A percentile compares a stretch with the other conserved stretches of the same genome.
phyloP scores from a whole-genome alignment of 2,329 filamentous ascomycete genomes.

The Boeremia exigua region DNA sequence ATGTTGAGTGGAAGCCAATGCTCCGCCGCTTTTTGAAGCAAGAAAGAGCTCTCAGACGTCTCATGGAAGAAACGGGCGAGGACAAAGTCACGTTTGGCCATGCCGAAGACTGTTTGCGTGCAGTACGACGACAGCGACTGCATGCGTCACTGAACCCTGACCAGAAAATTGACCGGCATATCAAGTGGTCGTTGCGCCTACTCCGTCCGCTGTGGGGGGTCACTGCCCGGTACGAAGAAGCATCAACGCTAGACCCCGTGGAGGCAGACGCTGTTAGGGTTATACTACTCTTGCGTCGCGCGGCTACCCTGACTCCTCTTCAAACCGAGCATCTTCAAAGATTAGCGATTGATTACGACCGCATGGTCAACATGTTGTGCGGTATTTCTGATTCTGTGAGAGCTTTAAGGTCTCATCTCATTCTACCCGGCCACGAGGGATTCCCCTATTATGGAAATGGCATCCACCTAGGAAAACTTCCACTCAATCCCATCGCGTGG shows the following conservation, averaged over 20 bases:
- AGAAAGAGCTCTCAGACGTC: constrained; percentile 24
- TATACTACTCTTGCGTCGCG: constrained; percentile 33
- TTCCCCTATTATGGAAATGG: background rate
- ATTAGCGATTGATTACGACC: constrained; percentile 26
- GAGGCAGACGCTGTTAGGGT: constrained; percentile 28
- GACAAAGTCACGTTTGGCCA: constrained; percentile 29
- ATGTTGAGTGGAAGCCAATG: constrained; percentile 33
- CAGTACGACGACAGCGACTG: constrained; percentile 33
- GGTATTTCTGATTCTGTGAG: constrained; percentile 11
- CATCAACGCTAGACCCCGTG: constrained; percentile 13
- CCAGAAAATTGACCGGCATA: constrained; percentile 19
- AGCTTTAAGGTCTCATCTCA: constrained; percentile 24
- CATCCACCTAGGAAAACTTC: background rate
- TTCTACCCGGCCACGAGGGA: constrained; percentile 8
- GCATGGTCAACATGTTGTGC: constrained; percentile 23
- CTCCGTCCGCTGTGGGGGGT: constrained; percentile 34
- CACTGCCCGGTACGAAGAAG: constrained; percentile 8
- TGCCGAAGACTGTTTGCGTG: constrained; percentile 38
- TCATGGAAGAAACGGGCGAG: constrained; percentile 29
- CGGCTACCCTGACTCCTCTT: constrained; percentile 22
- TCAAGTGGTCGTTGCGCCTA: constrained; percentile 31
- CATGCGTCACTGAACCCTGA: constrained; percentile 21
- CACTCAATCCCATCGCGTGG: constrained; percentile 34
- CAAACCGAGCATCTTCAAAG: constrained; percentile 26
- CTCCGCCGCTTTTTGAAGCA: constrained; percentile 32